Evolutionary conservation across 202 grass and related monocot species (phyloP), one percentile per base, ranked within the genome.

Genomic region (Eragrostis tef): DNA sequence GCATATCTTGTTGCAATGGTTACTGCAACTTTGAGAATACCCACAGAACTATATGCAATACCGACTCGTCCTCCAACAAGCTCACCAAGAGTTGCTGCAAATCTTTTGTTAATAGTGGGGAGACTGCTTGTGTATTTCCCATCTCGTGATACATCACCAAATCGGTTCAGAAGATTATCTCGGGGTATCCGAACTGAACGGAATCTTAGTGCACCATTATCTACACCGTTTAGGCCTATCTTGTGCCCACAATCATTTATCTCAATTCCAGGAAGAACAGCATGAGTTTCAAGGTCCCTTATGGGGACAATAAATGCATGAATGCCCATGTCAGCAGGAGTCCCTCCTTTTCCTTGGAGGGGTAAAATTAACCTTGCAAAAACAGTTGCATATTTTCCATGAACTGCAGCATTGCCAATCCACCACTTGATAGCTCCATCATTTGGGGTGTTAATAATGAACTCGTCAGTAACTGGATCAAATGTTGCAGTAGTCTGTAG

Each of bases 401-500:
- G 90, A 74, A 93, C 76, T 59, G 96, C 90, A 66, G 96, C 96
- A 72, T 98, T 98, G 36, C 92, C 96, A 64, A 98, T 98, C 96
- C 96, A 98, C 96, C 96, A 98, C 82, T 98, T 98, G 47, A 98
- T 95, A 52, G 96, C 96, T 64, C 96, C 96, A 69, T 98, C 92
- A 85, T 98, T 98, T 57, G 96, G 96, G 43, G 96, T 98, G 57
- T 98, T 67, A 67, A 98, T 88, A 26, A 98, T 85, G 31, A 98
- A 98, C 80, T 98, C 92, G 43, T 98, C 90, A 13, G 88, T 91
- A 58, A 94, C 63, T 70, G 96, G 89, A 93, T 98, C 96, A 75
- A 98, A 98, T 65, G 96, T 95, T 78, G 96, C 96, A 20, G 92
- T 98, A 21, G 92, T 98, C 72, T 98, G 96, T 47, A 98, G 80